Conservation (phyloP, 1,284 basidiomycete species). For the Boletus semigastroideus region DNA sequence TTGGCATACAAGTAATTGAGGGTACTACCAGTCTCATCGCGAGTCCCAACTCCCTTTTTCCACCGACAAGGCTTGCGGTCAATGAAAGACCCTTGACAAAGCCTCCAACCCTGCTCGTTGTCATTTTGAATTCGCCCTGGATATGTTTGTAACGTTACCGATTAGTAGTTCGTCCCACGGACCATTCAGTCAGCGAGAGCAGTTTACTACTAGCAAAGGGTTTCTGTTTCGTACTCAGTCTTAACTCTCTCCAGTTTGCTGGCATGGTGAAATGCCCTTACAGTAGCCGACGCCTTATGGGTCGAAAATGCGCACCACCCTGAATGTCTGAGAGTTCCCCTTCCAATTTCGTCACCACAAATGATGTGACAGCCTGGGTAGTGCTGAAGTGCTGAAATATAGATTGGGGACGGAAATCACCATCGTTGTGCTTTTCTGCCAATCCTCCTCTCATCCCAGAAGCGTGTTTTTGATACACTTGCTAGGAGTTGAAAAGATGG, state of each 20-base stretch:
- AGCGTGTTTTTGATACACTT: background rate
- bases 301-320: background rate
- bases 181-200: too few relatives aligned
- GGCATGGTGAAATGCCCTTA: background rate
- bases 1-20: too few relatives aligned
- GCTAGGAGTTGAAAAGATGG: constrained; percentile 7
- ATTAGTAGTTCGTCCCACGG: background rate
- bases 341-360: background rate
- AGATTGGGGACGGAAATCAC: background rate
- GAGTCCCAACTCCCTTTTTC: background rate
- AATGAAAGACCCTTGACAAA: too few relatives aligned
- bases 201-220: background rate
- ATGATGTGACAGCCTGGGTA: background rate
- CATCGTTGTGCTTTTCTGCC: background rate
- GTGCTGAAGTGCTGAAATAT: background rate
- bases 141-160: background rate
- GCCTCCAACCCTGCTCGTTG: too few relatives aligned
- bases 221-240: background rate
- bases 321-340: constrained; percentile 9
- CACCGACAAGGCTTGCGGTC: too few relatives aligned
- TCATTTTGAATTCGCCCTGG: too few relatives aligned
- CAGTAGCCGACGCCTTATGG: background rate
- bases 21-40: background rate
- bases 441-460: background rate
- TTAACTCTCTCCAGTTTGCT: background rate